Evolutionary conservation across 768 basidiomycete genomes (phyloP).

Genomic region (Termitomyces sp.): DNA sequence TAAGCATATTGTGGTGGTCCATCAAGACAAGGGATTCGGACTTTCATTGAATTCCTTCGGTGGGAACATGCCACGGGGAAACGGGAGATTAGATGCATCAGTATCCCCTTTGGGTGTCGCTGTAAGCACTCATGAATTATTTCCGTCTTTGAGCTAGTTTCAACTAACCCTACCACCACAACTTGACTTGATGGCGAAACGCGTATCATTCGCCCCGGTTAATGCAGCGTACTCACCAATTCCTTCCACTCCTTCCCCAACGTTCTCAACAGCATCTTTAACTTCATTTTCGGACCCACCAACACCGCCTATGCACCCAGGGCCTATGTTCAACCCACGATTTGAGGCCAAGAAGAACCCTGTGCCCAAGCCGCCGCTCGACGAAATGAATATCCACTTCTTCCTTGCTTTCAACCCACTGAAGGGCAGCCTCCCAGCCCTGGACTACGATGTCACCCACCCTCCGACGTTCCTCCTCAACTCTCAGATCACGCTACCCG

Average conservation of each 20-base stretch:
- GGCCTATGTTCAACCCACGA: slow-evolving; percentile 30
- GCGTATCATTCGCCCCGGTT: slow-evolving; percentile 39
- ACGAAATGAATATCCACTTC: slow-evolving; percentile 38
- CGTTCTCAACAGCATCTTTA: slow-evolving; percentile 32
- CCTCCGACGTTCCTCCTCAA: slow-evolving; percentile 28
- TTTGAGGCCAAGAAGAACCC: slow-evolving; percentile 19
- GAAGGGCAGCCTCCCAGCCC: slow-evolving; percentile 23
- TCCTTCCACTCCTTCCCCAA: slow-evolving; percentile 35
- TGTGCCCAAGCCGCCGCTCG: slow-evolving; percentile 21
- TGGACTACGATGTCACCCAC: slow-evolving; percentile 36
- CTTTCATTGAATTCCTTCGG: slow-evolving; percentile 3
- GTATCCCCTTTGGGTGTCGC: slow-evolving; percentile 13
- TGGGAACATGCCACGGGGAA: slow-evolving; percentile 6
- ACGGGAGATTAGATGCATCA: background rate
- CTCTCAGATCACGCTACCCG: slow-evolving; percentile 22
- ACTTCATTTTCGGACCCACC: slow-evolving; percentile 32
- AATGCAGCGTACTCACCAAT: slow-evolving; percentile 34
- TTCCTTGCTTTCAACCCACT: slow-evolving; percentile 37
- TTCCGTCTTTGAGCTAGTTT: slow-evolving; percentile 9
- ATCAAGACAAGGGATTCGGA: background rate
- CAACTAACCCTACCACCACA: slow-evolving; percentile 12
- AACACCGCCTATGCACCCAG: slow-evolving; percentile 30
- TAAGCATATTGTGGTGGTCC: background rate
- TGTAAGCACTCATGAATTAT: background rate
- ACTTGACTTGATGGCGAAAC: slow-evolving; percentile 29